Percentiles rank a stretch among this genome's conserved stretches.
phyloP scores from a whole-genome alignment of 1,139 yeast species.

The Sugiyamaella neomexicana region DNA sequence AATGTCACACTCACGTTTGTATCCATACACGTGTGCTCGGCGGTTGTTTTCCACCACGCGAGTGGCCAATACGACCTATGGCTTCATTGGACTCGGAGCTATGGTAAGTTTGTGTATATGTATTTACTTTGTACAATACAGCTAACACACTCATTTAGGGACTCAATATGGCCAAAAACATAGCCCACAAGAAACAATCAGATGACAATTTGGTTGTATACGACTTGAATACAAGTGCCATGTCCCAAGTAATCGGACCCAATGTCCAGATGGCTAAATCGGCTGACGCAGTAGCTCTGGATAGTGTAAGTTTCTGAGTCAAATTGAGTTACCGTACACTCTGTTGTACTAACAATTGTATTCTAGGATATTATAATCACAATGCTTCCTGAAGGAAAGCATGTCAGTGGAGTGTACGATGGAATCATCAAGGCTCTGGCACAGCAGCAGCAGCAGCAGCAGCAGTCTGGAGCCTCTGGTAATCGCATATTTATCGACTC shows the following conservation, averaged over 20 bases:
- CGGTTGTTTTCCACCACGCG: slow-evolving; percentile 24
- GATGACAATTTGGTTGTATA: slow-evolving; percentile 48
- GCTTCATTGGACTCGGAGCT: slow-evolving; percentile 59
- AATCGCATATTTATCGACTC: slow-evolving; percentile 46
- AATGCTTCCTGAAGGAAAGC: slow-evolving; percentile 62
- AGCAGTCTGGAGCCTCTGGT: not conserved
- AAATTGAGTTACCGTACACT: too few relatives aligned
- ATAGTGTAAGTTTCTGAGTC: slow-evolving; percentile 24
- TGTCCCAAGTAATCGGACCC: slow-evolving; percentile 29
- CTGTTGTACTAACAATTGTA: not conserved
- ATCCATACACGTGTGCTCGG: slow-evolving; percentile 9
- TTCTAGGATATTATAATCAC: slow-evolving; percentile 43
- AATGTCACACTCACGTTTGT: not conserved
- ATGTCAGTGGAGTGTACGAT: slow-evolving; percentile 49
- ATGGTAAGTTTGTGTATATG: slow-evolving; percentile 45
- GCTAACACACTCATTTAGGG: slow-evolving; percentile 32
- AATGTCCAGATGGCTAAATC: slow-evolving; percentile 32
- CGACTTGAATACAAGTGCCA: slow-evolving; percentile 46
- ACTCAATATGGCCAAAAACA: slow-evolving; percentile 58
- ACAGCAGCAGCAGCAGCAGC: slow-evolving; percentile 3
- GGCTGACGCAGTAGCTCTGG: slow-evolving; percentile 45
- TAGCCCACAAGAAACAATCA: slow-evolving; percentile 47
- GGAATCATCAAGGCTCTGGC: slow-evolving; percentile 39
- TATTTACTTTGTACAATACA: not conserved
- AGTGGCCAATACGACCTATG: slow-evolving; percentile 34